phyloP scores from a whole-genome alignment of 192 early-diverging fungal genomes.

The Coemansia sp. region DNA sequence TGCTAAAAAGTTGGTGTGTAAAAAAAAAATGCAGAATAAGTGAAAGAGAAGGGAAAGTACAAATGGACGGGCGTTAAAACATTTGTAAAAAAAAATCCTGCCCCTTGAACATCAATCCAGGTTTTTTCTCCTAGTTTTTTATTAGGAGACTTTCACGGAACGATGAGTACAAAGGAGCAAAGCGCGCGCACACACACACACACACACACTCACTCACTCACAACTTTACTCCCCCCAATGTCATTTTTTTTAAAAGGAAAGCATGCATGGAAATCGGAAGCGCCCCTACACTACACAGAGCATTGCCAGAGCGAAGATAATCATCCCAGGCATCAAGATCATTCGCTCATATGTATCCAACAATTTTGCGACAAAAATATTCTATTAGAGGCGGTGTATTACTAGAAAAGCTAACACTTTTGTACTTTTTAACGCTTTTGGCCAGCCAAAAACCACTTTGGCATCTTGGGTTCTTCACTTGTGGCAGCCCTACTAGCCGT shows the following conservation, averaged over 20 bases:
- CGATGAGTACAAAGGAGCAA: no score
- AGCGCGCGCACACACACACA: no score
- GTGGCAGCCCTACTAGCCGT: background rate
- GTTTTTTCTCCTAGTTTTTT: no score
- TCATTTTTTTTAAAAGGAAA: no score
- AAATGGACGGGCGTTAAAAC: no score
- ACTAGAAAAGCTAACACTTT: background rate
- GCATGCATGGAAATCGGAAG: background rate
- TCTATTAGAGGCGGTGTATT: background rate
- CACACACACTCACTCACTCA: no score
- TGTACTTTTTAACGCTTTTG: slow-evolving; percentile 21
- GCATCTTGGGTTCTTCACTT: slow-evolving; percentile 22
- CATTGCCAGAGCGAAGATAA: no score
- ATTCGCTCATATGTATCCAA: background rate
- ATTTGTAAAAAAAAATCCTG: no score
- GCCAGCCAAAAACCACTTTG: slow-evolving; percentile 54
- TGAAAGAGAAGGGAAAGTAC: background rate
- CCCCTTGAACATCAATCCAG: no score
- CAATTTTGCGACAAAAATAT: background rate
- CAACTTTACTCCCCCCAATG: no score
- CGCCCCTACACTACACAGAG: no score
- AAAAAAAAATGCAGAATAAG: background rate
- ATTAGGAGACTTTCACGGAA: background rate
- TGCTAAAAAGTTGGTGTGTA: background rate
- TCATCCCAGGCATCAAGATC: background rate